A percentile compares a stretch with the other conserved stretches of the same genome.
These are phyloP conservation scores for Wallacemonas rigidus DNA, from an alignment of 208 protist species.

Conservation along the genomic window DNA sequence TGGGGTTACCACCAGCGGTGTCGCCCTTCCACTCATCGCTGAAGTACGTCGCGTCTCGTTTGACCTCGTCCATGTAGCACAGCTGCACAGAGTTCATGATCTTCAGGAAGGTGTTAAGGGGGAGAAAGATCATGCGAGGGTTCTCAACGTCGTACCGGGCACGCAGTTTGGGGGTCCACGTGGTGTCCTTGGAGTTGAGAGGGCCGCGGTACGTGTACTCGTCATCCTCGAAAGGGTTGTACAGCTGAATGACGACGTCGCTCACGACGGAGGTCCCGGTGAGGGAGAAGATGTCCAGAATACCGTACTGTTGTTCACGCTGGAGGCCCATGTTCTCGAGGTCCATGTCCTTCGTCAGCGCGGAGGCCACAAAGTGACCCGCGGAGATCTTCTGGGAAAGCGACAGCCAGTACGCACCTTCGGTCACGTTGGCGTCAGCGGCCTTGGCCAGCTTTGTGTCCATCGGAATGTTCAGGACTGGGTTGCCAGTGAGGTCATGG, in stretches of 20 bases:
- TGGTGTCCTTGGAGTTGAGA: constrained; percentile 41
- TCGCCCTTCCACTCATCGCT: constrained; percentile 42
- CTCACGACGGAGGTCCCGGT: constrained; percentile 58
- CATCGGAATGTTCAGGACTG: constrained; percentile 55
- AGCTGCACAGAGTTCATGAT: constrained; percentile 48
- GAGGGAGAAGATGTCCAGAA: constrained; percentile 75
- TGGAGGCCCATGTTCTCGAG: constrained; percentile 72
- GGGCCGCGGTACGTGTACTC: constrained; percentile 55
- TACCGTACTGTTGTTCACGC: constrained; percentile 76
- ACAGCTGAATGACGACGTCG: constrained; percentile 68
- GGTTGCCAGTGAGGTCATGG: constrained; percentile 59
- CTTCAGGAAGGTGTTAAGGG: constrained; percentile 37
- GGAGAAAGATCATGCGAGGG: constrained; percentile 44
- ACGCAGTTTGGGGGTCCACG: constrained; percentile 44
- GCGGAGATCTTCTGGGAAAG: constrained; percentile 61
- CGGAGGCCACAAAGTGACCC: constrained; percentile 58
- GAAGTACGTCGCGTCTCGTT: constrained; percentile 41
- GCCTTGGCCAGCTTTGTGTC: constrained; percentile 46
- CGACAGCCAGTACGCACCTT: constrained; percentile 61
- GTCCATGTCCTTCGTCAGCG: constrained; percentile 60
- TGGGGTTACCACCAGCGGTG: constrained; percentile 40
- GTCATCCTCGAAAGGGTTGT: constrained; percentile 82
- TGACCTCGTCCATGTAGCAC: constrained; percentile 35
- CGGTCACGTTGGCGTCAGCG: constrained; percentile 29
- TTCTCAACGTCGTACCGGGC: constrained; percentile 41